Evolutionary conservation across 495 filamentous ascomycete genomes (phyloP), one percentile per base, ranked within the genome.

Genomic region (Haplographium delicatum): DNA sequence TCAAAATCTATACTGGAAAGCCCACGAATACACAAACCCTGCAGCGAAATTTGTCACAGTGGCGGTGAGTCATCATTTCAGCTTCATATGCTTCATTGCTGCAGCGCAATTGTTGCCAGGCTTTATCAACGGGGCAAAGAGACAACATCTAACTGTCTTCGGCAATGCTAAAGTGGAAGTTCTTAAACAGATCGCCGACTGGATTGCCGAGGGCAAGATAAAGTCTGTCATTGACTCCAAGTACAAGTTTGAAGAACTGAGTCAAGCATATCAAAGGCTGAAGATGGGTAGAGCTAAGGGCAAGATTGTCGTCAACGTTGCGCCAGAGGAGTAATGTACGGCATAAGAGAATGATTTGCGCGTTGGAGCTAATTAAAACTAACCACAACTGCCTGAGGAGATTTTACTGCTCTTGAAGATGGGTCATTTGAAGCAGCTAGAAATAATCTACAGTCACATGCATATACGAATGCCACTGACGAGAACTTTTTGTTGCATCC

Each of bases 301-400:
- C 2, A 89, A 89, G 69, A 73, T 89, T 51, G 62, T 89, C 20
- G 70, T 91, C 8, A 67, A 78, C 56, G 75, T 85, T 5, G 27
- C n/a, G 18, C 28, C 28, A 31, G 28, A 31, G 13, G 28, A 31
- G 28, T n/a, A 40, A 39, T 39, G 7, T 19, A 39, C 7, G 18
- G 15, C 35, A 39, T 39, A 15, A 39, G 18, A 39, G 35, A 39
- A 39, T 8, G 35, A 39, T 8, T 39, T 8, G 35, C 15, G 35
- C n/a, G n/a, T 33, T 33, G 28, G 16, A 41, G 19, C 19, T 28
- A 7, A 6, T 44, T 44, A n/a, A n/a, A n/a, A n/a, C n/a, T n/a
- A n/a, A n/a, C n/a, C n/a, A n/a, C n/a, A n/a, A n/a, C n/a, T n/a
- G n/a, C n/a, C n/a, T n/a, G n/a, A n/a, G n/a, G n/a, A n/a, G n/a